phyloP scores from a whole-genome alignment of 306 rosid species.

The Vicia sativa region DNA sequence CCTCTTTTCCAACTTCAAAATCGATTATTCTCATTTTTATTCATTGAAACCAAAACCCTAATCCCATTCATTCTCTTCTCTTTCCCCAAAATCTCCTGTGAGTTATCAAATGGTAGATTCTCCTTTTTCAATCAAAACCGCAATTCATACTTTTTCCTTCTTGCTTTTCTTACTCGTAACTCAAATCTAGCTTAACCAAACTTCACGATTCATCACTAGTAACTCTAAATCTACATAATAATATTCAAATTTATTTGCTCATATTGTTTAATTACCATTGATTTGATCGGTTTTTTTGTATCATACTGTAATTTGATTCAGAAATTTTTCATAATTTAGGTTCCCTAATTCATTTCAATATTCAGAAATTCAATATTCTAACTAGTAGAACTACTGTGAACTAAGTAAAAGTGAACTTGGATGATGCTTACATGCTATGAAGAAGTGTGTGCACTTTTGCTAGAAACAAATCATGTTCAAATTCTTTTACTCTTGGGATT shows the following conservation, averaged over 20 bases:
- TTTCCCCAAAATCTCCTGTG: slow-evolving; percentile 27
- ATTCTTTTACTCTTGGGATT: slow-evolving; percentile 8
- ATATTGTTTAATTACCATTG: background rate
- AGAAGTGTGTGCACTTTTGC: slow-evolving; percentile 13
- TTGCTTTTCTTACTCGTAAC: slow-evolving; percentile 4
- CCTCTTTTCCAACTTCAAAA: background rate
- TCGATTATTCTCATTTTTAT: slow-evolving; percentile 1
- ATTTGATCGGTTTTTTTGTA: background rate
- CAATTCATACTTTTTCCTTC: background rate
- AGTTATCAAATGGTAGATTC: slow-evolving; percentile 44
- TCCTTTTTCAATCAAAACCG: slow-evolving; percentile 24
- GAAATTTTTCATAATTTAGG: background rate
- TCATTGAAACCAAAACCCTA: slow-evolving; percentile 39
- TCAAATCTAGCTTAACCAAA: slow-evolving; percentile 22
- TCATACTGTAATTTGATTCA: background rate
- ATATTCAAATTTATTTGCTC: slow-evolving; percentile 19
- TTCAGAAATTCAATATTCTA: slow-evolving; percentile 17
- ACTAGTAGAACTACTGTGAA: slow-evolving; percentile 1
- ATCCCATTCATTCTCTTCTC: slow-evolving; percentile 4
- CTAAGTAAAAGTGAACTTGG: background rate
- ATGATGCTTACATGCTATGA: background rate
- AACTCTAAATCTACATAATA: background rate
- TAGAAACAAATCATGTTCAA: background rate
- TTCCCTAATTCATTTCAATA: background rate
- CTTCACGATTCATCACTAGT: slow-evolving; percentile 13